phyloP scores from a whole-genome alignment of 352 stramenopile genomes.

The Blastocystis hominis region DNA sequence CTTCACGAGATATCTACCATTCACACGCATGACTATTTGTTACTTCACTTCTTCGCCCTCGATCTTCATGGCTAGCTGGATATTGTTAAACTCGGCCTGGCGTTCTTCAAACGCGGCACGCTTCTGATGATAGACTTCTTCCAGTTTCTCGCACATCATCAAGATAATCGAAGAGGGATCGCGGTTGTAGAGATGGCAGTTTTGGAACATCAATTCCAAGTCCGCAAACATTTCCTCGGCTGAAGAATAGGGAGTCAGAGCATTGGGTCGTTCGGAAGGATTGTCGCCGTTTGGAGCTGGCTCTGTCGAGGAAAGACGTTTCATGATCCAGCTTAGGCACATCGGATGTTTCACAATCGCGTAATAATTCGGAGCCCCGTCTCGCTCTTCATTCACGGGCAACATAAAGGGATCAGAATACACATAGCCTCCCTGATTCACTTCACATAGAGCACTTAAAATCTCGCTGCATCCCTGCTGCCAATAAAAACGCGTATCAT shows the following conservation, averaged over 20 bases:
- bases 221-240: constrained; percentile 26
- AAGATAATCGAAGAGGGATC: background rate
- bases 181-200: constrained; percentile 41
- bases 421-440: background rate
- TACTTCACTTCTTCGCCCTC: background rate
- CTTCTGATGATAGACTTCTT: constrained; percentile 8
- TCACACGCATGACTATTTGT: background rate
- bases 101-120: background rate
- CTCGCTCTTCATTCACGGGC: constrained; percentile 58
- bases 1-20: constrained; percentile 86
- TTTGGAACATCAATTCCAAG: constrained; percentile 26
- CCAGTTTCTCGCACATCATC: constrained; percentile 35
- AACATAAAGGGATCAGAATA: constrained; percentile 59
- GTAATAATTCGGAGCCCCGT: constrained; percentile 60
- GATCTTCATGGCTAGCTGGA: background rate
- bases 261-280: background rate
- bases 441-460: constrained; percentile 11
- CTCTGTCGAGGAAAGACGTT: constrained; percentile 7
- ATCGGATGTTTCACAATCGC: constrained; percentile 59
- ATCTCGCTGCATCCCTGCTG: constrained; percentile 36
- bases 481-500: background rate
- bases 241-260: background rate
- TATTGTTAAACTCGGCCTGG: background rate
- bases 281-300: background rate
- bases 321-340: constrained; percentile 57